Evolutionary conservation across 148 eudicot genomes (phyloP), one percentile per base, ranked within the genome.

Genomic region (Selenicereus undatus): DNA sequence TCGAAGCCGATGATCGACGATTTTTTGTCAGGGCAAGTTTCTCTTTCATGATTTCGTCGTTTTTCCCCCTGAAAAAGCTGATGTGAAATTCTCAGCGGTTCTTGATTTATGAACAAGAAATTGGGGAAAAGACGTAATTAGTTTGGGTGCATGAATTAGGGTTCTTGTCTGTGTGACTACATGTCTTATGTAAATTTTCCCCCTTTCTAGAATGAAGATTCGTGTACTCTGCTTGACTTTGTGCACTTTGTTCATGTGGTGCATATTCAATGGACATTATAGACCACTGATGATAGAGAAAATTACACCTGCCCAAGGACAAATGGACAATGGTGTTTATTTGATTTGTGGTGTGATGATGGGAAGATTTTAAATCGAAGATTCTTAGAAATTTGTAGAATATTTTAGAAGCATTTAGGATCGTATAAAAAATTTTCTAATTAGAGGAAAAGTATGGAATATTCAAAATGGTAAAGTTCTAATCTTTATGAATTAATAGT

Each of bases 141-240:
- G 27, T n/a, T 64, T n/a, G 68, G 68, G 68, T 64, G 68, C 68
- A 64, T 64, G 68, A 64, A 64, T 64, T 64, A 22, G 68, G 68
- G 68, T n/a, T 64, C n/a, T 22, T 22, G 68, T 64, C 27, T 62
- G 58, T 1, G 58, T 9, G 8, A 60, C 21, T 60, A 18, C 65
- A 18, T 22, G 65, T 39, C 5, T 39, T 39, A 39, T 5, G 43
- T 48, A 12, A 12, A 5, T 64, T 64, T 64, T 64, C 68, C 10
- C 68, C 29, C 26, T 22, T 22, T 8, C 4, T n/a, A 26, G 2
- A 8, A 17, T 7, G 29, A 64, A 64, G 68, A 64, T 64, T 64
- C 68, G 5, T 64, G 68, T 24, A n/a, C 29, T 64, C 11, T n/a
- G 68, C 27, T 64, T 24, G 26, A 24, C 29, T 62, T 62, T 62